These are phyloP conservation scores for Inga laurina DNA, from an alignment of 306 rosid genomes.

Conservation along the genomic window DNA sequence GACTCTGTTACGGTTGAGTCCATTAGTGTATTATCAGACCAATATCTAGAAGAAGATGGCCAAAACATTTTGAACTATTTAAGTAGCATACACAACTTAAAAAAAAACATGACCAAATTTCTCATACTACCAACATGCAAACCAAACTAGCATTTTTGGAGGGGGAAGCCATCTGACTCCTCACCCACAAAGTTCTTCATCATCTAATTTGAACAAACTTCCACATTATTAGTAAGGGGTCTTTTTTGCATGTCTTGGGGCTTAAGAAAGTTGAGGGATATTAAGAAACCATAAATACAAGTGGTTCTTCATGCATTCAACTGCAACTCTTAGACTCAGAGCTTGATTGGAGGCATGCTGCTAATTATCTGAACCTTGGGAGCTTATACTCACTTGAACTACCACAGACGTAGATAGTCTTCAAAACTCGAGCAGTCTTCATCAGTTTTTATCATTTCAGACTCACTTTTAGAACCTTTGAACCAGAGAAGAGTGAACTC, in stretches of 20 bases:
- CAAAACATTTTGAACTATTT: not conserved
- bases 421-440: slow-evolving; percentile 22
- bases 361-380: not conserved
- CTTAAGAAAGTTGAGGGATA: not conserved
- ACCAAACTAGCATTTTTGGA: too few species aligned
- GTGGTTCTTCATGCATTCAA: not conserved
- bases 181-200: too few species aligned
- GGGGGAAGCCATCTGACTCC: too few species aligned
- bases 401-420: not conserved
- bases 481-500: not conserved
- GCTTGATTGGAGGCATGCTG: not conserved
- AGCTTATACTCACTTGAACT: not conserved
- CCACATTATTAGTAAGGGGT: too few species aligned
- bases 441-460: not conserved
- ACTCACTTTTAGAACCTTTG: not conserved
- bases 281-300: not conserved
- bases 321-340: not conserved
- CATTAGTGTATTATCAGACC: not conserved
- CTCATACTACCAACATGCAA: too few species aligned
- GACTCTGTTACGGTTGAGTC: not conserved
- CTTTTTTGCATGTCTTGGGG: too few species aligned
- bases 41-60: not conserved
- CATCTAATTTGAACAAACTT: too few species aligned
- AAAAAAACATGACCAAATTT: not conserved
- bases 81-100: not conserved